Evolutionary conservation across 2,329 filamentous ascomycete species (phyloP), one percentile per base, ranked within the genome.

Genomic region (Sclerotinia glacialis): DNA sequence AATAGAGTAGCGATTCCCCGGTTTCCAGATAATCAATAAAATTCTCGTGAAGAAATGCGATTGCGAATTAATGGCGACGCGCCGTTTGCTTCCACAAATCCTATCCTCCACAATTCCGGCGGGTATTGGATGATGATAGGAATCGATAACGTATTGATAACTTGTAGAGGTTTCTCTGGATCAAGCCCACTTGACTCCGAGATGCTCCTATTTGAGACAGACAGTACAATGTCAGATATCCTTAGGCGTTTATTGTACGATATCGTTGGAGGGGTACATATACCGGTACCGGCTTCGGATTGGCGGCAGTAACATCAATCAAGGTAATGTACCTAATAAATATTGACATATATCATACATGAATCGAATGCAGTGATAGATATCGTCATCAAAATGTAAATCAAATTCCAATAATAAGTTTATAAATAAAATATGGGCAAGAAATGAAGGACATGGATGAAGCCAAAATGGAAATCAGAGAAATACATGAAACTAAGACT

Each of bases 241-340:
- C 26, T 54, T 37, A 37, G 12, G 50, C 50, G 50, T 55, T 55
- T 64, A 26, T 54, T 64, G 61, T 64, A 56, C 61, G 37, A 64
- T 64, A 18, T 54, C 26, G 37, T 55, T 64, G 50, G 49, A 64
- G 50, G 50, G 61, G 61, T 64, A 61, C 58, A 61, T 61, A 47
- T 50, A 50, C 28, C 44, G 28, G 53, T 26, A 49, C 54, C 58
- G 49, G 37, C 50, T 64, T 55, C 50, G 49, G 61, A 23, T 55
- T 23, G 61, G 50, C 50, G 40, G 50, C 31, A 55, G 61, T 60
- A 60, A 49, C 58, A 60, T 49, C 58, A 60, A 60, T 49, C 4
- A 37, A 49, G 21, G 58, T 18, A 60, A 49, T 59, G 56, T 59
- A 28, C 42, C 40, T 59, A 47, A 12, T 47, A 12, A 28, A 47